These are phyloP conservation scores for Auriculariales sp. DNA, from an alignment of 768 basidiomycete species.

Conservation along the genomic window DNA sequence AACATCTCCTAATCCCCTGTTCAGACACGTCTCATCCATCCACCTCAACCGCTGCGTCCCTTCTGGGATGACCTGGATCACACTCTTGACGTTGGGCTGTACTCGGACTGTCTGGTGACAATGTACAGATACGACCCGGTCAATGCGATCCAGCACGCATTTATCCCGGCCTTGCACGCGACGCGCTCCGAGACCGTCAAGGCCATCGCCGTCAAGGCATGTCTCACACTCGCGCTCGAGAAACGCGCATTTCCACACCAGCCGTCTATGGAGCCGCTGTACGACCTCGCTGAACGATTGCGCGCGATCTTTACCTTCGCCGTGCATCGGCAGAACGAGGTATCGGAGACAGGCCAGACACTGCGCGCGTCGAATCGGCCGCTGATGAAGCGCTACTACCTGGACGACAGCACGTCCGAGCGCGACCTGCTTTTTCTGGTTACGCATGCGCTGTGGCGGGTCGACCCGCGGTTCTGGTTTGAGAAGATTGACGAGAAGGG, in stretches of 20 bases:
- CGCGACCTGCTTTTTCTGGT: slow-evolving; percentile 56
- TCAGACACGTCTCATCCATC: slow-evolving; percentile 16
- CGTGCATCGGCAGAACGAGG: not conserved
- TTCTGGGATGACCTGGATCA: slow-evolving; percentile 56
- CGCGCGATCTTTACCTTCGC: not conserved
- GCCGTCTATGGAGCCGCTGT: slow-evolving; percentile 3
- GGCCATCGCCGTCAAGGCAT: slow-evolving; percentile 60
- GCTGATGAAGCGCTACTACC: slow-evolving; percentile 4
- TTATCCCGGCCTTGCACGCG: slow-evolving; percentile 52
- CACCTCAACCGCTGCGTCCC: slow-evolving; percentile 22
- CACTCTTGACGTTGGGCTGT: slow-evolving; percentile 61
- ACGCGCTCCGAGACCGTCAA: slow-evolving; percentile 74
- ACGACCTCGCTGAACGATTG: not conserved
- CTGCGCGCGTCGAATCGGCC: slow-evolving; percentile 1
- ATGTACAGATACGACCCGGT: slow-evolving; percentile 56
- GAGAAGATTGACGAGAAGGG: slow-evolving; percentile 24
- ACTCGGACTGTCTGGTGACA: slow-evolving; percentile 58
- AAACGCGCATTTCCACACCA: slow-evolving; percentile 19
- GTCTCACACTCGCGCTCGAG: slow-evolving; percentile 52
- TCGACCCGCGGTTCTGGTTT: slow-evolving; percentile 38
- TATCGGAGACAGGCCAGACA: not conserved
- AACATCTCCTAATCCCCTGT: slow-evolving; percentile 8
- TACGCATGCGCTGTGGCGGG: slow-evolving; percentile 56
- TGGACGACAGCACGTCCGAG: slow-evolving; percentile 8
- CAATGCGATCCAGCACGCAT: slow-evolving; percentile 45